Evolutionary conservation across 2,329 filamentous ascomycete species (phyloP), one percentile per base, ranked within the genome.

Genomic region (Fonsecaea nubica): DNA sequence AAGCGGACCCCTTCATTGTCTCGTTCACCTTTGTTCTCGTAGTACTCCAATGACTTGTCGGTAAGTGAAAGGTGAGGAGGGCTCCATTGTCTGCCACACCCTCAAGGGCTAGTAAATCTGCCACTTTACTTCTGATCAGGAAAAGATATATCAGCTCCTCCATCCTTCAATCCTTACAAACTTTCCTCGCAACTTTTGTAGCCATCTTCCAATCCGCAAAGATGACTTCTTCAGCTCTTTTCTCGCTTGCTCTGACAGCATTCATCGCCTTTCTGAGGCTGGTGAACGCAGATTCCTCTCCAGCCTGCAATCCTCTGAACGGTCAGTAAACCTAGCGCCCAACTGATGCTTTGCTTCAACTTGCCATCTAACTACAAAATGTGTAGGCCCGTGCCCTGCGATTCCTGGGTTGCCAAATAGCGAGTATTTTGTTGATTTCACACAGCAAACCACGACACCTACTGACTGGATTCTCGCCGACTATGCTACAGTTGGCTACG

Each of bases 361-460:
- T 25, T 10, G 35, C 3, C 25, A 33, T 32, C 67, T 67, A 40
- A 67, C 57, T 30, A 56, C 13, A 40, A 38, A 15, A 25, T 33
- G 35, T 42, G 58, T 50, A 69, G 69, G 45, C 33, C 53, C 68
- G 65, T 97, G 94, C 74, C 86, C 90, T 4, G 77, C 91, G 58
- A 83, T 97, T 76, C 88, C 91, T 6, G 94, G 93, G 0, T 86
- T 98, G 3, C 92, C 65, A 32, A 67, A 92, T 65, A 92, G 88
- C 82, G 85, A 91, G 13, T 89, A 93, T 73, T 85, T 87, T 68
- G 89, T 95, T 78, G 92, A 97, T 81, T 96, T 98, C 79, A 90
- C 87, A 38, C 82, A 90, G 71, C 92, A 92, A 69, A 80, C 83
- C 33, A 93, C 94, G 3, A 65, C 67, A 7, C 68, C 70, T 15